These are phyloP conservation scores for Pyrus pyrifolia DNA, from an alignment of 306 rosid genomes.

Conservation along the genomic window DNA sequence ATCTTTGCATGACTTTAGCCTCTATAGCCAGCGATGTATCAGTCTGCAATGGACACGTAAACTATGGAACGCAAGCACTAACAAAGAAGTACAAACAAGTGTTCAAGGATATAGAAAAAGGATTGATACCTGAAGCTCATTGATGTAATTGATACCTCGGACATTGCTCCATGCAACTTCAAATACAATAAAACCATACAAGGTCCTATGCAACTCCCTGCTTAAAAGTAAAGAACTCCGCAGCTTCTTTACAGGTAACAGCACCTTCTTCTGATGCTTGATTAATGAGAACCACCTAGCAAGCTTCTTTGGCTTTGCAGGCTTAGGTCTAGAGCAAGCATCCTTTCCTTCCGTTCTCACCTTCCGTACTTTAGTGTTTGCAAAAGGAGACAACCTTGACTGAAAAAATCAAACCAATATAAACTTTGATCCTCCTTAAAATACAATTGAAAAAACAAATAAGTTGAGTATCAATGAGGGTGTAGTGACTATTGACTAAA, in stretches of 20 bases:
- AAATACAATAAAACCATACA: slow-evolving; percentile 82
- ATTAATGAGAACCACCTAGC: slow-evolving; percentile 62
- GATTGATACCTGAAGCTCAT: slow-evolving; percentile 79
- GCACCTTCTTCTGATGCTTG: slow-evolving; percentile 63
- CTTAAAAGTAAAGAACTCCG: slow-evolving; percentile 54
- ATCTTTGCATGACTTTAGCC: slow-evolving; percentile 73
- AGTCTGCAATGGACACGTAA: slow-evolving; percentile 49
- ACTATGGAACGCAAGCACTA: slow-evolving; percentile 4
- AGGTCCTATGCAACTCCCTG: slow-evolving; percentile 70
- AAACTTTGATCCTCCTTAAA: not conserved
- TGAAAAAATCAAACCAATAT: slow-evolving; percentile 22
- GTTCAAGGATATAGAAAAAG: slow-evolving; percentile 11
- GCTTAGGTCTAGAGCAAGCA: slow-evolving; percentile 33
- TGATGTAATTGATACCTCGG: slow-evolving; percentile 86
- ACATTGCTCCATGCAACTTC: slow-evolving; percentile 78
- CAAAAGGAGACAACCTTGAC: slow-evolving; percentile 98
- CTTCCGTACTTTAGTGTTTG: slow-evolving; percentile 54
- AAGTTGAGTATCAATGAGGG: not conserved
- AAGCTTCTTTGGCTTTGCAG: slow-evolving; percentile 35
- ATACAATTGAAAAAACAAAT: not conserved
- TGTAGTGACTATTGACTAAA: not conserved
- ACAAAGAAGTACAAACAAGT: slow-evolving; percentile 15
- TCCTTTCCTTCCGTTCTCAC: slow-evolving; percentile 40
- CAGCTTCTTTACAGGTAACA: slow-evolving; percentile 75
- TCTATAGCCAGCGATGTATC: slow-evolving; percentile 84